Evolutionary conservation across 2,329 filamentous ascomycete species (phyloP).

Genomic region (Claviceps arundinis): DNA sequence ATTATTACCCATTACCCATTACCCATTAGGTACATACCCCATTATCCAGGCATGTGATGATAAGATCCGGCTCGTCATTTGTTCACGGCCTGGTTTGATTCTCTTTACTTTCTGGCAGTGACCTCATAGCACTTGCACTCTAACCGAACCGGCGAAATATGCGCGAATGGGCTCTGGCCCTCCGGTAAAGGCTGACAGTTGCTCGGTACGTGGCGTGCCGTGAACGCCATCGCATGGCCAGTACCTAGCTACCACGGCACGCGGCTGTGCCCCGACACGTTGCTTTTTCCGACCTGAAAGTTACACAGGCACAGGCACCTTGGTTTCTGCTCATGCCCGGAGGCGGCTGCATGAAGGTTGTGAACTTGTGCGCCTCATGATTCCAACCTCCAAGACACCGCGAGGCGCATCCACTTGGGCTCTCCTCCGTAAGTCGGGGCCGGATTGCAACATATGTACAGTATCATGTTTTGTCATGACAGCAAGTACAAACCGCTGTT

Average conservation of each 20-base stretch:
- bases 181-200: too few relatives aligned
- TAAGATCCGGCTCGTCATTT: not conserved
- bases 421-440: too few relatives aligned
- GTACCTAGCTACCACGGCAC: not conserved
- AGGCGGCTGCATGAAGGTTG: not conserved
- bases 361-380: not conserved
- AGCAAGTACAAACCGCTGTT: not conserved
- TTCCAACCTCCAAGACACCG: not conserved
- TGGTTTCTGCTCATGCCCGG: not conserved
- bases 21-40: too few relatives aligned
- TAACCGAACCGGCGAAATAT: conserved; percentile 1
- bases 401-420: not conserved
- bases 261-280: too few relatives aligned
- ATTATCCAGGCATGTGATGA: too few relatives aligned
- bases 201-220: not conserved
- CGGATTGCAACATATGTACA: too few relatives aligned
- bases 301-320: not conserved
- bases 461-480: not conserved
- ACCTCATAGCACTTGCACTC: not conserved
- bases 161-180: not conserved
- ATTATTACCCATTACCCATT: too few relatives aligned
- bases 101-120: not conserved
- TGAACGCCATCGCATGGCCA: not conserved
- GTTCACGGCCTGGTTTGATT: not conserved
- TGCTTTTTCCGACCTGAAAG: not conserved